These are phyloP conservation scores for Xylaria curta DNA, from an alignment of 495 filamentous ascomycete genomes.

Conservation along the genomic window DNA sequence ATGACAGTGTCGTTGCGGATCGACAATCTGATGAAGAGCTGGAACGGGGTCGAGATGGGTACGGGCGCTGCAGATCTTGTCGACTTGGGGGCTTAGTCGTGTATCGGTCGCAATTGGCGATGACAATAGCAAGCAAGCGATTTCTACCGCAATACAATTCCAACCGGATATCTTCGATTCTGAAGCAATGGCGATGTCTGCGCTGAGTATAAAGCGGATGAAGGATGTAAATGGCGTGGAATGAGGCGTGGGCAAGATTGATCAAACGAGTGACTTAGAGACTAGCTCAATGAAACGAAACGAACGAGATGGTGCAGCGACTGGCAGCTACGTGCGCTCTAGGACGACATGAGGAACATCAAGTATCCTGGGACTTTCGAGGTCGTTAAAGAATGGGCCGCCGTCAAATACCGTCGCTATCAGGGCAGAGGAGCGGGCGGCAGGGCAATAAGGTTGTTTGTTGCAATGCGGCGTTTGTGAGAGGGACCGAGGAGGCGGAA, in stretches of 20 bases:
- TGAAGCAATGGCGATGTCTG: not conserved
- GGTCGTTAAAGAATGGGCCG: conserved; percentile 1
- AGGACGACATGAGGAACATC: conserved; percentile 40
- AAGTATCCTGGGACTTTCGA: conserved; percentile 25
- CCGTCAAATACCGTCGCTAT: conserved; percentile 22
- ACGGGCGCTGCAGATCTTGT: conserved; percentile 21
- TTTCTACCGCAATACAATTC: not conserved
- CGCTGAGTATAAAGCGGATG: conserved; percentile 20
- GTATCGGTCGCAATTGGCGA: not conserved
- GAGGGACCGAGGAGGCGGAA: conserved; percentile 30
- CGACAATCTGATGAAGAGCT: conserved; percentile 31
- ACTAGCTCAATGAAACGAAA: conserved; percentile 57
- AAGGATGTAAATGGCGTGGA: conserved; percentile 30
- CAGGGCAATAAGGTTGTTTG: conserved; percentile 28
- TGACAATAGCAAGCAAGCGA: not conserved
- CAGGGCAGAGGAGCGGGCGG: conserved; percentile 18
- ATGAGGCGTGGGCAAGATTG: conserved; percentile 20
- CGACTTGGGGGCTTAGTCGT: not conserved
- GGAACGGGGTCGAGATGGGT: not conserved
- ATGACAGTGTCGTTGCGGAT: conserved; percentile 30
- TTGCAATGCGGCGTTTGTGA: conserved; percentile 37
- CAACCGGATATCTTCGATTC: not conserved
- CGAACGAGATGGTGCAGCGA: conserved; percentile 27
- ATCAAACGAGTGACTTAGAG: conserved; percentile 59
- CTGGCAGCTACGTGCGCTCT: conserved; percentile 34